Conservation (phyloP, 139 green algal species). For the Pleodorina starrii region DNA sequence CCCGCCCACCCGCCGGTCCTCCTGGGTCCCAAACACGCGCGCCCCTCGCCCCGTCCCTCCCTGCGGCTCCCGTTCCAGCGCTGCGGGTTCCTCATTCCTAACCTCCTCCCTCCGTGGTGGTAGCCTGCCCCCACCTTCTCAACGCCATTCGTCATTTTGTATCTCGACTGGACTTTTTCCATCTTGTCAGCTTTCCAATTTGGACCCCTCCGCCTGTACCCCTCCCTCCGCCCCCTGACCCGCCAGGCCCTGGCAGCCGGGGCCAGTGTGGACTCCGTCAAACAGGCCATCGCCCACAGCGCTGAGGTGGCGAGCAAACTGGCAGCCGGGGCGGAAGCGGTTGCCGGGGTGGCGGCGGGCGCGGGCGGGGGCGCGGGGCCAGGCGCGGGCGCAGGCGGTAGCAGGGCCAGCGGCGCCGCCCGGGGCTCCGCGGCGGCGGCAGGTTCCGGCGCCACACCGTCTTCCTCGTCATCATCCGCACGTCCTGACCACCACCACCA, state of each 20-base stretch:
- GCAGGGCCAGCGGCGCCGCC: background rate
- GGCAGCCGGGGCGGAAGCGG: constrained; percentile 11
- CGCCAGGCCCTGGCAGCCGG: constrained; percentile 36
- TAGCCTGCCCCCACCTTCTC: no score
- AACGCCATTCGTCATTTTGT: no score
- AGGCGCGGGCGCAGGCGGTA: background rate
- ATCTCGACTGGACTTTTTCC: no score
- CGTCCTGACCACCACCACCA: no score
- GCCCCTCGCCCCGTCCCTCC: no score
- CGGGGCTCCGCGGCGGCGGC: background rate
- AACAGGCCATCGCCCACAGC: constrained; percentile 28
- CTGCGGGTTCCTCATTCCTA: no score
- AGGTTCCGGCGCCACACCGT: background rate
- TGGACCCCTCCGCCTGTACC: background rate
- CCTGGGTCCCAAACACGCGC: no score
- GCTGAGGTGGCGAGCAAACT: constrained; percentile 41
- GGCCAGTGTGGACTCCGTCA: constrained; percentile 39
- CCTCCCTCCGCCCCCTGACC: background rate
- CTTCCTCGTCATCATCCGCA: background rate
- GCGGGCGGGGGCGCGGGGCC: background rate
- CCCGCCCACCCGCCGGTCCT: no score
- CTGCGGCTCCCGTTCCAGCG: no score
- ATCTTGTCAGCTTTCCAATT: no score
- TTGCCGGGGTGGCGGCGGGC: background rate
- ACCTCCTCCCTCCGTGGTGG: no score